phyloP scores from a whole-genome alignment of 139 green algal species.

The Spirogloea muscicola region DNA sequence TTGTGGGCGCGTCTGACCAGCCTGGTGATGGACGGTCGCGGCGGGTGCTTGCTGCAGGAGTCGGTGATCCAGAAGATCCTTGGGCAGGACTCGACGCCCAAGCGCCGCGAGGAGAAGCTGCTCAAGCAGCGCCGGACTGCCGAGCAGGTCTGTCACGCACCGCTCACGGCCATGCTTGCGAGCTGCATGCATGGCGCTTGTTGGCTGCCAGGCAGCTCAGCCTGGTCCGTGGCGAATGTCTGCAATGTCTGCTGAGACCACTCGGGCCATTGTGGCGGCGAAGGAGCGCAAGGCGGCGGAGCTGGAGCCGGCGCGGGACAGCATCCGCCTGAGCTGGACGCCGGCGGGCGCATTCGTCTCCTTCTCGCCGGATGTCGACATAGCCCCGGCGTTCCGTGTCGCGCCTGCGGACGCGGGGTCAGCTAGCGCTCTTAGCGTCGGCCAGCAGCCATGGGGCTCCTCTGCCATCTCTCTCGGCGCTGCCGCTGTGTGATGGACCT shows the following conservation, averaged over 20 bases:
- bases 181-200: not conserved
- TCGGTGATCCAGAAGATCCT: conserved; percentile 30
- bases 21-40: too few relatives aligned
- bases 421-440: not conserved
- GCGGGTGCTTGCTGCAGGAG: conserved; percentile 4
- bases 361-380: not conserved
- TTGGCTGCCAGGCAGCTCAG: not conserved
- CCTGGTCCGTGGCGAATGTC: not conserved
- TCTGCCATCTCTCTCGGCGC: not conserved
- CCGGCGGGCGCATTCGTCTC: not conserved
- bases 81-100: conserved; percentile 14
- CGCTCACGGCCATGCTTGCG: too few relatives aligned
- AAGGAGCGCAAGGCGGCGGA: conserved; percentile 3
- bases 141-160: not conserved
- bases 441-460: not conserved
- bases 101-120: conserved; percentile 11
- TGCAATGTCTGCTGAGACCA: not conserved
- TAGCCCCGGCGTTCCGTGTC: not conserved
- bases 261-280: not conserved
- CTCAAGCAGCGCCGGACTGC: conserved; percentile 6
- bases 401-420: not conserved
- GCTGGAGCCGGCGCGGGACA: not conserved
- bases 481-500: not conserved
- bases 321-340: not conserved
- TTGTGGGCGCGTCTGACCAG: too few relatives aligned